phyloP scores from a whole-genome alignment of 352 stramenopile species.

The Phytophthora hibernalis region DNA sequence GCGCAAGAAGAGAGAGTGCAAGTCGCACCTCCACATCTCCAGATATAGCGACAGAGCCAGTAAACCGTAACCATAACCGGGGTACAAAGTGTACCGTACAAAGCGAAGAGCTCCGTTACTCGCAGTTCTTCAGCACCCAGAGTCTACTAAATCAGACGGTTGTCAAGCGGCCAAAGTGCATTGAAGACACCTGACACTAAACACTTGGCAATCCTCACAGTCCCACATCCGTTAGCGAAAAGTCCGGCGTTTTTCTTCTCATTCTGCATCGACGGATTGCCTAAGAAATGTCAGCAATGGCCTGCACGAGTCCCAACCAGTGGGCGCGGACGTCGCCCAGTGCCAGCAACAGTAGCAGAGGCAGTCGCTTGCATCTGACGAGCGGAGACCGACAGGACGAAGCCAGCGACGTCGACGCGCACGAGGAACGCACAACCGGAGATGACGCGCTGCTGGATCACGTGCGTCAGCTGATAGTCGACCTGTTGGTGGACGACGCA shows the following conservation, averaged over 20 bases:
- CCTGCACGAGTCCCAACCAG: conserved; percentile 33
- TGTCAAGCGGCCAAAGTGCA: too few relatives aligned
- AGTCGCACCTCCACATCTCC: conserved; percentile 17
- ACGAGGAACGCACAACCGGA: conserved; percentile 3
- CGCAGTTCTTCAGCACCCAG: not conserved
- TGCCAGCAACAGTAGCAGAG: conserved; percentile 22
- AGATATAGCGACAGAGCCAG: conserved; percentile 29
- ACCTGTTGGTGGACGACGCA: conserved; percentile 36
- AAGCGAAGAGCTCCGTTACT: conserved; percentile 18
- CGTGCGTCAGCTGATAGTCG: conserved; percentile 44
- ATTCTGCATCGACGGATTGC: conserved; percentile 5
- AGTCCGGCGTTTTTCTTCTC: conserved; percentile 1
- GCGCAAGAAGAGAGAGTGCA: conserved; percentile 3
- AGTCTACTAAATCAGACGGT: too few relatives aligned
- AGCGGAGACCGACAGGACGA: conserved; percentile 18
- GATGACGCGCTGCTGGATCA: conserved; percentile 33
- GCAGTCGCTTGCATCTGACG: conserved; percentile 10
- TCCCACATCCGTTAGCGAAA: not conserved
- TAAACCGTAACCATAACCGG: not conserved
- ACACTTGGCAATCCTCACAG: not conserved
- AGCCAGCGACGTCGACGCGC: conserved; percentile 5
- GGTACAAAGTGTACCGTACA: not conserved
- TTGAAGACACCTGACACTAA: conserved; percentile 21
- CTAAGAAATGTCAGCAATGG: conserved; percentile 30
- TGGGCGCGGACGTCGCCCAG: conserved; percentile 22